These are phyloP conservation scores for Thelonectria discophora DNA, from an alignment of 2,329 filamentous ascomycete species.

Conservation along the genomic window DNA sequence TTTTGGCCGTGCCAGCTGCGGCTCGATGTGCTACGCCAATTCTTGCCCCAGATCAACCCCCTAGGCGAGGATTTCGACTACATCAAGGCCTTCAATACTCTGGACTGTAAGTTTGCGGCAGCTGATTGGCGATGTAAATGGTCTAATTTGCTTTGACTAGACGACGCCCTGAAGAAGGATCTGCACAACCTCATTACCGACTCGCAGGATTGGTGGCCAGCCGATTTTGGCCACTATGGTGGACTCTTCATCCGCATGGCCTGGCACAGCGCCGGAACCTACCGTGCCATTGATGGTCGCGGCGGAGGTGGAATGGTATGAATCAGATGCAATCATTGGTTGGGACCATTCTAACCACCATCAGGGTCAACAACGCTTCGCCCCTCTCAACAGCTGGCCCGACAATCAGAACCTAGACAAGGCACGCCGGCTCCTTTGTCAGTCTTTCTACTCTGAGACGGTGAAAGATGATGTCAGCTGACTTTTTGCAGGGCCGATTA, in stretches of 20 bases:
- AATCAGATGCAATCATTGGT: background rate
- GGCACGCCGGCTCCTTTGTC: slow-evolving; percentile 75
- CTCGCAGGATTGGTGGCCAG: slow-evolving; percentile 83
- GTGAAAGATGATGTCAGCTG: background rate
- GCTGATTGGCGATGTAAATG: background rate
- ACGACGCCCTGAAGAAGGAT: slow-evolving; percentile 75
- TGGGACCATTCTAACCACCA: background rate
- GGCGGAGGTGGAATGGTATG: slow-evolving; percentile 72
- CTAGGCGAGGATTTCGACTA: slow-evolving; percentile 75
- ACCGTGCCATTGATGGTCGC: slow-evolving; percentile 78
- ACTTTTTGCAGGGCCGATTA: slow-evolving; percentile 65
- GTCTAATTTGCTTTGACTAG: background rate
- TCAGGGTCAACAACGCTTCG: slow-evolving; percentile 78
- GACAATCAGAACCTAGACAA: slow-evolving; percentile 84
- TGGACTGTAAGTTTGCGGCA: slow-evolving; percentile 59
- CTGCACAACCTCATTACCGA: slow-evolving; percentile 76
- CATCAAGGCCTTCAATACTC: slow-evolving; percentile 73
- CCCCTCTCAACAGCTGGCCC: slow-evolving; percentile 84
- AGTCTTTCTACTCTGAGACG: background rate
- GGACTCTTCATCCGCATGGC: slow-evolving; percentile 83
- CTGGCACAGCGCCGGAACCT: slow-evolving; percentile 83
- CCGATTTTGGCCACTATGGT: slow-evolving; percentile 84
- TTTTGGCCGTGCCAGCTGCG: slow-evolving; percentile 78
- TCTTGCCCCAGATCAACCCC: slow-evolving; percentile 71
- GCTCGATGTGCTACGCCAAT: slow-evolving; percentile 78